A percentile compares a stretch with the other conserved stretches of the same genome.
Evolutionary conservation across 2,329 filamentous ascomycete genomes (phyloP).

Genomic region (Cryphonectria radicalis): DNA sequence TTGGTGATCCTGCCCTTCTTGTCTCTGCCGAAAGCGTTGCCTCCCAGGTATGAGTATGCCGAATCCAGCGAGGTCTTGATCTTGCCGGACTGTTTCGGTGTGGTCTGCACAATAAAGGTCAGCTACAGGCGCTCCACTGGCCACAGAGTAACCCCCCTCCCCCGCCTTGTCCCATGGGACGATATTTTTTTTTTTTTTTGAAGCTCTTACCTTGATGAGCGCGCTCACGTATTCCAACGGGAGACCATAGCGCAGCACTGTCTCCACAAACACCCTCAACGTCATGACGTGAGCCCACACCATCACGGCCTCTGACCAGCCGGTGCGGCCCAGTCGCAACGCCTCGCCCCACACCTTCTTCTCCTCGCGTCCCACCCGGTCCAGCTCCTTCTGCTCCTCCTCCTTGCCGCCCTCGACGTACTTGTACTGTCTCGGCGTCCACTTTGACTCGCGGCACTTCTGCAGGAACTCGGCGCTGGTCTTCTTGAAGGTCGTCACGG

Average conservation of each 20-base stretch:
- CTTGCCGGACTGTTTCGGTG: constrained; percentile 79
- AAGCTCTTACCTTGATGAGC: constrained; percentile 73
- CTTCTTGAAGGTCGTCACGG: constrained; percentile 94
- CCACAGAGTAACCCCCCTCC: background rate
- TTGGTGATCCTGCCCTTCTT: constrained; percentile 92
- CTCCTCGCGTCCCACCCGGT: constrained; percentile 81
- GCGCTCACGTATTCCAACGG: constrained; percentile 88
- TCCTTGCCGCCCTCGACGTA: constrained; percentile 89
- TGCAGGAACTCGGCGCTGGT: constrained; percentile 83
- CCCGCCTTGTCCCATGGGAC: background rate
- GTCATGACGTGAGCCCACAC: constrained; percentile 93
- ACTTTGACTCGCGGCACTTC: constrained; percentile 90
- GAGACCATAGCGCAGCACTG: constrained; percentile 92
- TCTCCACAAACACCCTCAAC: constrained; percentile 94
- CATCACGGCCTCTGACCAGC: constrained; percentile 95
- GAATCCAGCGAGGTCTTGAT: constrained; percentile 78
- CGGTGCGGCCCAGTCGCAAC: constrained; percentile 82
- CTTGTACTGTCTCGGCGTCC: constrained; percentile 93
- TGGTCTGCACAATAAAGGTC: constrained; percentile 62
- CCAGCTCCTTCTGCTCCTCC: constrained; percentile 85
- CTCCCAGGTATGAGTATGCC: constrained; percentile 88
- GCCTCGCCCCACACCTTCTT: constrained; percentile 93
- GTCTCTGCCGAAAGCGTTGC: constrained; percentile 91
- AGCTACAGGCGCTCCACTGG: constrained; percentile 20
- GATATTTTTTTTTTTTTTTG: background rate